A percentile compares a stretch with the other conserved stretches of the same genome.
Conservation (phyloP, 148 eudicot species). For the Polygonum maritimum region DNA sequence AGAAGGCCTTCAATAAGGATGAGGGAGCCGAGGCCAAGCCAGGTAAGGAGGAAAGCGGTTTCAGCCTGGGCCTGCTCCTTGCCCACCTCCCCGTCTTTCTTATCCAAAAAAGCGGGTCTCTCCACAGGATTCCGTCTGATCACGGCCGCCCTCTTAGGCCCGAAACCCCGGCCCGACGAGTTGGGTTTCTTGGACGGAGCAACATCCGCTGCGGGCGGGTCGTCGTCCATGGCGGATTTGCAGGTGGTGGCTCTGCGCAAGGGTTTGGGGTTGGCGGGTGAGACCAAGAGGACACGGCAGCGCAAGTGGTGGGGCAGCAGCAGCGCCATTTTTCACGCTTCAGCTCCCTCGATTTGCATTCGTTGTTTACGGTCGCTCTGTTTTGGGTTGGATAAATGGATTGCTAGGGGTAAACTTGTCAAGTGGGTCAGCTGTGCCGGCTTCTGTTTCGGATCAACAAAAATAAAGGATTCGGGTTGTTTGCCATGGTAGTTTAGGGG, state of each 20-base stretch:
- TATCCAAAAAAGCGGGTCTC: conserved; percentile 39
- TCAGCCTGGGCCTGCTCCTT: conserved; percentile 37
- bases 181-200: conserved; percentile 9
- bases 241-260: not conserved
- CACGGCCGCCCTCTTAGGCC: conserved; percentile 33
- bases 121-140: conserved; percentile 54
- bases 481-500: too few relatives aligned
- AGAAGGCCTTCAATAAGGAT: conserved; percentile 60
- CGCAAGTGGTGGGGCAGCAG: not conserved
- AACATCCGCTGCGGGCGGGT: conserved; percentile 6
- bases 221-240: not conserved
- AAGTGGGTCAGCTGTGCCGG: too few relatives aligned
- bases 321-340: not conserved
- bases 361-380: not conserved
- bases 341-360: not conserved
- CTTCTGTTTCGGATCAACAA: too few relatives aligned
- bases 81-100: conserved; percentile 21
- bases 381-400: not conserved
- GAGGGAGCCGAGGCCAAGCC: conserved; percentile 66
- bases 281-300: not conserved
- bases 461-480: too few relatives aligned
- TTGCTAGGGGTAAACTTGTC: too few relatives aligned
- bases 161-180: conserved; percentile 43
- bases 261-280: not conserved
- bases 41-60: conserved; percentile 58